Conservation (phyloP, 1,284 basidiomycete species). For the Leccinum griseonigrum region DNA sequence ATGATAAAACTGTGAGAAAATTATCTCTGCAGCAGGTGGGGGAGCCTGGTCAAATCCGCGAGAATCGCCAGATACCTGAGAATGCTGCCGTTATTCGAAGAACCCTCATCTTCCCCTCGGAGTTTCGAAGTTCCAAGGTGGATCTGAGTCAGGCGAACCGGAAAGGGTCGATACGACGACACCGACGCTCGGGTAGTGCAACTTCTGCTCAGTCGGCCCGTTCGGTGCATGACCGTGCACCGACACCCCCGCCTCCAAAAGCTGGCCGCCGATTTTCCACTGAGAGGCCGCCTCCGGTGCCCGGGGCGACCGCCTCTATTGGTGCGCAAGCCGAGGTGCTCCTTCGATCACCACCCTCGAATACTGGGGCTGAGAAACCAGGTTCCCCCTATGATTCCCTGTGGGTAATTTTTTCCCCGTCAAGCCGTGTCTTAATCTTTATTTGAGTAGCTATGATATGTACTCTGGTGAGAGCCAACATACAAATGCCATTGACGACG, state of each 20-base stretch:
- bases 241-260: slow-evolving; percentile 76
- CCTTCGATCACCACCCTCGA: slow-evolving; percentile 40
- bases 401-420: slow-evolving; percentile 44
- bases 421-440: slow-evolving; percentile 16
- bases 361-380: slow-evolving; percentile 53
- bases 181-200: slow-evolving; percentile 58
- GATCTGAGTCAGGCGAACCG: slow-evolving; percentile 53
- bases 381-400: slow-evolving; percentile 71
- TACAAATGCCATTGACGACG: slow-evolving; percentile 26
- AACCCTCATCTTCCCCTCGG: slow-evolving; percentile 74
- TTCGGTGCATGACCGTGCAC: slow-evolving; percentile 76
- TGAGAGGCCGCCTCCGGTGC: slow-evolving; percentile 67
- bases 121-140: slow-evolving; percentile 49
- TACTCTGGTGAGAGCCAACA: slow-evolving; percentile 59
- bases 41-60: slow-evolving; percentile 40
- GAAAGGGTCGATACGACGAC: slow-evolving; percentile 48
- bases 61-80: slow-evolving; percentile 37
- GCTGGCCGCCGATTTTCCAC: slow-evolving; percentile 59
- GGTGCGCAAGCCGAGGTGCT: slow-evolving; percentile 45
- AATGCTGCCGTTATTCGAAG: slow-evolving; percentile 62
- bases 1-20: slow-evolving; percentile 38
- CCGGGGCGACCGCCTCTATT: slow-evolving; percentile 56
- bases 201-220: slow-evolving; percentile 50
- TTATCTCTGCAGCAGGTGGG: slow-evolving; percentile 38
- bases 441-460: slow-evolving; percentile 67